Percentiles rank a stretch among this genome's conserved stretches.
phyloP scores from a whole-genome alignment of 1,284 basidiomycete species.

The Puccinia coronata region DNA sequence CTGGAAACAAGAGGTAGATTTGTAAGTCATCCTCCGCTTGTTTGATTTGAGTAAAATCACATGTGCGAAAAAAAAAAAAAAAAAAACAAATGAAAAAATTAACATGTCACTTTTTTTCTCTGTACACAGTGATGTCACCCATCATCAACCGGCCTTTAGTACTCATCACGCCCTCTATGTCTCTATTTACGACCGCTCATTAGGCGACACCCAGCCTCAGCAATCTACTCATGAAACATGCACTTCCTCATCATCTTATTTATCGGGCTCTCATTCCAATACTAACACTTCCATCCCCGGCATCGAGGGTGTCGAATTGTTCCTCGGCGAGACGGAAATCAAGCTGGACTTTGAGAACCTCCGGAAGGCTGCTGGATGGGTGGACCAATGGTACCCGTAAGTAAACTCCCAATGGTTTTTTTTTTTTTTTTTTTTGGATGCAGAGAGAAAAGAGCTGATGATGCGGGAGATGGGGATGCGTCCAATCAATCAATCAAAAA shows the following conservation, averaged over 20 bases:
- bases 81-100: background rate
- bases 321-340: slow-evolving; percentile 88
- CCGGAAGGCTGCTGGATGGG: slow-evolving; percentile 68
- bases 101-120: background rate
- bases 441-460: too few relatives aligned
- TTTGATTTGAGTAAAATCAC: too few relatives aligned
- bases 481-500: background rate
- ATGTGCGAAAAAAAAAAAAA: too few relatives aligned
- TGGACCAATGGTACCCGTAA: slow-evolving; percentile 90
- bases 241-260: background rate
- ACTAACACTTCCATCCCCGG: slow-evolving; percentile 25
- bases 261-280: background rate
- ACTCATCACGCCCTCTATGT: slow-evolving; percentile 38
- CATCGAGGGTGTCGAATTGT: slow-evolving; percentile 71
- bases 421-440: too few relatives aligned
- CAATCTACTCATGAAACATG: background rate
- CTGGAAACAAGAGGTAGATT: slow-evolving; percentile 98
- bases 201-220: slow-evolving; percentile 34
- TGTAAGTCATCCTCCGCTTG: slow-evolving; percentile 57
- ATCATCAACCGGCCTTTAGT: slow-evolving; percentile 19
- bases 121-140: slow-evolving; percentile 32
- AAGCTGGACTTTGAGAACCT: slow-evolving; percentile 79
- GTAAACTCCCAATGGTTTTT: background rate
- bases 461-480: too few relatives aligned
- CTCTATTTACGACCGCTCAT: slow-evolving; percentile 48